phyloP scores from a whole-genome alignment of 805 yeast genomes.

The Starmerella lactis-condensi region DNA sequence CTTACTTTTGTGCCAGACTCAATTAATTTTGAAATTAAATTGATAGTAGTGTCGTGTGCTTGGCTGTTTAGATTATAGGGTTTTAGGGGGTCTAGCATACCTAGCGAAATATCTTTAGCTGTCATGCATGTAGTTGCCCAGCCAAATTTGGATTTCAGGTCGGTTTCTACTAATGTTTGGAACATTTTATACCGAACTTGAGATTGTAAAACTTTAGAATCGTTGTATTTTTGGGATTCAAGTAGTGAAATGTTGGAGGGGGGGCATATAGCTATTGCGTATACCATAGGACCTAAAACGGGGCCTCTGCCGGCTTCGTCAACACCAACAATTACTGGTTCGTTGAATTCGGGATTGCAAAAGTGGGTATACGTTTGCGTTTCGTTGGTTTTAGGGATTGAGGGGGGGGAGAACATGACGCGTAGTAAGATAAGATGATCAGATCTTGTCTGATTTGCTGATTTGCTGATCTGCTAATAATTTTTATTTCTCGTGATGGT shows the following conservation, averaged over 20 bases:
- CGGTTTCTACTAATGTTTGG: conserved; percentile 34
- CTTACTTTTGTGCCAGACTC: conserved; percentile 42
- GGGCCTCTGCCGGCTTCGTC: conserved; percentile 99
- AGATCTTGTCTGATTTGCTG: too few species aligned
- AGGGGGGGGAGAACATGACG: conserved; percentile 8
- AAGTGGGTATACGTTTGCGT: conserved; percentile 16
- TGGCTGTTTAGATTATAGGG: conserved; percentile 74
- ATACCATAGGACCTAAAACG: conserved; percentile 94
- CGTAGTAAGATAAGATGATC: neutral
- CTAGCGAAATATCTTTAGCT: conserved; percentile 69
- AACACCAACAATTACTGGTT: conserved; percentile 48
- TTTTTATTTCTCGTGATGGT: too few species aligned
- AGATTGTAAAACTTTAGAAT: conserved; percentile 73
- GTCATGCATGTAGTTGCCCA: conserved; percentile 77
- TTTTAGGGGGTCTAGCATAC: conserved; percentile 60
- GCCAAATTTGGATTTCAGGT: conserved; percentile 37
- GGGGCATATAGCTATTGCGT: conserved; percentile 67
- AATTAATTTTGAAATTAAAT: conserved; percentile 46
- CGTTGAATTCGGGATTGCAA: conserved; percentile 4
- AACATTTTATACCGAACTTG: conserved; percentile 46
- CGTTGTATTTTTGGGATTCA: conserved; percentile 66
- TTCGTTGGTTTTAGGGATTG: conserved; percentile 10
- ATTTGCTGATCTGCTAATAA: too few species aligned
- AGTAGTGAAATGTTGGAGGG: conserved; percentile 32
- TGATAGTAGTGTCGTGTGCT: conserved; percentile 89